These are phyloP conservation scores for Camellia oleifera DNA, from an alignment of 179 eudicot species.

Conservation along the genomic window DNA sequence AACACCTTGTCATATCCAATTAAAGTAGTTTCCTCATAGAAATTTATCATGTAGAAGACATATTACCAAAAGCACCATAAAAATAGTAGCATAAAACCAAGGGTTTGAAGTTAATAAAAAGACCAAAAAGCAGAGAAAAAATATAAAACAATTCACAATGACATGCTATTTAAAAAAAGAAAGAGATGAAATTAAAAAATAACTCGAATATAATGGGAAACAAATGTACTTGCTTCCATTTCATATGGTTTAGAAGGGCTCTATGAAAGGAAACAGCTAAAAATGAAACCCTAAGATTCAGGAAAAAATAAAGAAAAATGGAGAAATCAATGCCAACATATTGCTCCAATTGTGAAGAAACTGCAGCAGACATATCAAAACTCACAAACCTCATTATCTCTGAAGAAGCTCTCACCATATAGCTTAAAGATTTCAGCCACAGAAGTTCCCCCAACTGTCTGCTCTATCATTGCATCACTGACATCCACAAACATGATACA, in stretches of 20 bases:
- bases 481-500: conserved; percentile 23
- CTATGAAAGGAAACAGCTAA: not conserved
- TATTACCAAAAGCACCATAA: not conserved
- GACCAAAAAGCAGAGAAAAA: not conserved
- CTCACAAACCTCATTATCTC: conserved; percentile 74
- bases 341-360: not conserved
- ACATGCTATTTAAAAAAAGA: not conserved
- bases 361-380: conserved; percentile 9
- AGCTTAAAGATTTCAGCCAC: conserved; percentile 83
- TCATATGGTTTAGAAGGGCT: not conserved
- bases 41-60: not conserved
- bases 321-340: not conserved
- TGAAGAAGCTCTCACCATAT: conserved; percentile 77
- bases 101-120: not conserved
- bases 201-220: not conserved
- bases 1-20: not conserved
- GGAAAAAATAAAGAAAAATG: not conserved
- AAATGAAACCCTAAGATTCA: not conserved
- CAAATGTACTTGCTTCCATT: not conserved
- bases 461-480: conserved; percentile 75
- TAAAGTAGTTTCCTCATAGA: not conserved
- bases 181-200: not conserved
- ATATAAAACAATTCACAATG: not conserved
- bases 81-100: not conserved
- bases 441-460: conserved; percentile 56